Conservation (phyloP, 345 rosid species). For the Aquilaria malaccensis region DNA sequence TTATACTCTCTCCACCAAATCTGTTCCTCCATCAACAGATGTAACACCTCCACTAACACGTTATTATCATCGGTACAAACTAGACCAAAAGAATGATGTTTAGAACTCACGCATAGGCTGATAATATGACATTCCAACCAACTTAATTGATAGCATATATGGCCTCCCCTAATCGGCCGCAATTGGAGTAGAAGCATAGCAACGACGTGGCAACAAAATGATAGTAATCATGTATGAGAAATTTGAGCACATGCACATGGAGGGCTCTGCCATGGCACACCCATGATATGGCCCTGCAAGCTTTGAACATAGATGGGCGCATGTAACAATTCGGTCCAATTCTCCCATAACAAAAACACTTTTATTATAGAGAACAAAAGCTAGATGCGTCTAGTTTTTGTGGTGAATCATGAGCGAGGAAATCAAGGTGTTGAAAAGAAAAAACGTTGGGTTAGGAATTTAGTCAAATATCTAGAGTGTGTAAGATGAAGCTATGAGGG, state of each 20-base stretch:
- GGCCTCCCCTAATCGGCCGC: conserved; percentile 40
- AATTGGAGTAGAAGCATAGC: conserved; percentile 45
- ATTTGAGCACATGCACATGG: conserved; percentile 51
- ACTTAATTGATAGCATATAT: conserved; percentile 48
- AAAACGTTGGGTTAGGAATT: conserved; percentile 41
- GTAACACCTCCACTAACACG: conserved; percentile 24
- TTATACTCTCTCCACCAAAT: no score
- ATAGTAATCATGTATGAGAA: conserved; percentile 36
- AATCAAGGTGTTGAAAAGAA: conserved; percentile 55
- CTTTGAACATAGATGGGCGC: conserved; percentile 64
- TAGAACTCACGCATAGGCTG: conserved; percentile 37
- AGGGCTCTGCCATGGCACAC: conserved; percentile 38
- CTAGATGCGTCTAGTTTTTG: conserved; percentile 23
- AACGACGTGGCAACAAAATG: conserved; percentile 46
- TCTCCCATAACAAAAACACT: conserved; percentile 11
- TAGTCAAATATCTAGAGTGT: conserved; percentile 42
- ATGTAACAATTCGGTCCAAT: conserved; percentile 45
- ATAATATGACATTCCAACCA: conserved; percentile 52
- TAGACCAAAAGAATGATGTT: background rate
- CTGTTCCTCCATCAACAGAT: conserved; percentile 24
- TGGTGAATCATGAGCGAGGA: conserved; percentile 29
- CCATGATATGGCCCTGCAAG: conserved; percentile 36
- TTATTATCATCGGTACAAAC: conserved; percentile 5
- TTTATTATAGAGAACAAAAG: conserved; percentile 38
- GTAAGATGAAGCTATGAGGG: conserved; percentile 28